A percentile compares a stretch with the other conserved stretches of the same genome.
Evolutionary conservation across 2,329 filamentous ascomycete species (phyloP).

Genomic region (Fusarium sacchari): DNA sequence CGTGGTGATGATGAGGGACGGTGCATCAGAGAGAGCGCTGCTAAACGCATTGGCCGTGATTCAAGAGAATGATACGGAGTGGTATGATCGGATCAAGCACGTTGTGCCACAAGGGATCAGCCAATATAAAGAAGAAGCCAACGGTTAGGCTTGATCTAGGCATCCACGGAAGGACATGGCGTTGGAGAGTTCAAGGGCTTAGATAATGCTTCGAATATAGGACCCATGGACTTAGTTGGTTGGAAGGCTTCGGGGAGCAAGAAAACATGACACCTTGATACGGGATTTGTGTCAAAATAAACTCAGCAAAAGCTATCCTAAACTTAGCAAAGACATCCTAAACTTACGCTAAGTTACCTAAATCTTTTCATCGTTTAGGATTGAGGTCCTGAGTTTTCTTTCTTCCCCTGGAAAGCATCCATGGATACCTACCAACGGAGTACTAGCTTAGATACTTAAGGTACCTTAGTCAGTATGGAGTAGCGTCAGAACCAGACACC

Average conservation of each 20-base stretch:
- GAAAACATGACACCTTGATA: too few relatives aligned
- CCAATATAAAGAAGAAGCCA: constrained; percentile 13
- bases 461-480: too few relatives aligned
- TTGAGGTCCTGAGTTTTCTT: too few relatives aligned
- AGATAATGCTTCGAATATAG: neutral
- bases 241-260: neutral
- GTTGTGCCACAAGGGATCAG: constrained; percentile 31
- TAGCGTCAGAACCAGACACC: neutral
- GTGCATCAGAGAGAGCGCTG: constrained; percentile 28
- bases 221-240: neutral
- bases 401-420: too few relatives aligned
- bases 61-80: constrained; percentile 26
- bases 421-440: too few relatives aligned
- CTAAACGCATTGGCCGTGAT: constrained; percentile 35
- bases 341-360: too few relatives aligned
- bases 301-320: too few relatives aligned
- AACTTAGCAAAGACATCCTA: too few relatives aligned
- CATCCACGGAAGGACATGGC: neutral
- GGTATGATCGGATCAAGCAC: constrained; percentile 30
- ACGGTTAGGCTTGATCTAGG: neutral
- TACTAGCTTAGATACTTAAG: too few relatives aligned
- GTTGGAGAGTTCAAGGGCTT: neutral
- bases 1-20: constrained; percentile 35
- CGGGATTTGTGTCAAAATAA: too few relatives aligned
- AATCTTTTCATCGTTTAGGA: too few relatives aligned